Evolutionary conservation across 2,329 filamentous ascomycete genomes (phyloP), one percentile per base, ranked within the genome.

Genomic region (Aciculosporium take): DNA sequence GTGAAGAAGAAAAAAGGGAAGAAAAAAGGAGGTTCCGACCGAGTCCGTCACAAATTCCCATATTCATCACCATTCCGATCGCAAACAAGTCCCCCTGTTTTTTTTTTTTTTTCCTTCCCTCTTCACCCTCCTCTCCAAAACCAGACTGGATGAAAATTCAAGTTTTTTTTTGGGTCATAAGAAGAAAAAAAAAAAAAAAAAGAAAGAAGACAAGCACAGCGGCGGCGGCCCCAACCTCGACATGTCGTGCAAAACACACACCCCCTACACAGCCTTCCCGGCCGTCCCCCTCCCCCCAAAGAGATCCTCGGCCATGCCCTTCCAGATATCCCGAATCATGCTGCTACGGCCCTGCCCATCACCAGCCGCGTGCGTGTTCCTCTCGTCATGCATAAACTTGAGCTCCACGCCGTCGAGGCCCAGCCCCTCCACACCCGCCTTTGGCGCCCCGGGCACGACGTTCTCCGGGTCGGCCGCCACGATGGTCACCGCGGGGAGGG

Each of bases 361-460:
- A 13, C 46, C 45, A 15, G 33, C 34, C 53, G n/a, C 46, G 45
- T 32, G 33, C 34, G 18, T 45, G 56, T 18, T 33, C 49, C 42
- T 42, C 46, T 52, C 43, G 27, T 64, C 58, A 46, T 74, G 68
- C 8, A 61, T 61, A 50, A 73, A 71, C 53, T 69, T 71, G 40
- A 78, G 61, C 55, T 74, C 67, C 5, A 73, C 62, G 36, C 72
- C 67, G 53, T 77, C 73, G 7, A 75, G 52, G 36, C 68, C 66
- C 49, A 76, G 68, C n/a, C 67, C 67, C 51, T 76, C 71, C n/a
- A 78, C 64, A 52, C 73, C 71, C 7, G 69, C 71, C 43, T 79
- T 58, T 4, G 72, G 66, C 5, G 66, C 62, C 2, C 66, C 64
- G 3, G 71, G 62, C 3, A 68, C 54, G 23, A 75, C 69, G 33